These are phyloP conservation scores for Beta corolliflora DNA, from an alignment of 179 eudicot genomes.

Conservation along the genomic window DNA sequence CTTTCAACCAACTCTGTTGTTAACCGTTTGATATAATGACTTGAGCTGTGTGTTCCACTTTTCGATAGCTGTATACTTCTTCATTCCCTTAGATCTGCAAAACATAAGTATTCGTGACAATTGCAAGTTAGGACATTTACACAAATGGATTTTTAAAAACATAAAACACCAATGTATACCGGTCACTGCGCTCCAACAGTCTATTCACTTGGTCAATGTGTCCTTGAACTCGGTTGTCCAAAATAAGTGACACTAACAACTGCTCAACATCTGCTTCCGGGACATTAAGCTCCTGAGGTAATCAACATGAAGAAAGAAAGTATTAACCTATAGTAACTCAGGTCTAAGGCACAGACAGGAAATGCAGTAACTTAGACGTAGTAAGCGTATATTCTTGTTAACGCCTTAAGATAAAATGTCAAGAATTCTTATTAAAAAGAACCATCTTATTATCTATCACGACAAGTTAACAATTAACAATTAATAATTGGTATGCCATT, in stretches of 20 bases:
- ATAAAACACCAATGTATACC: conserved; percentile 37
- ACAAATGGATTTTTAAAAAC: too few species aligned
- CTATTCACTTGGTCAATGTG: conserved; percentile 97
- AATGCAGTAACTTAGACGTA: neutral
- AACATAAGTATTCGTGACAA: neutral
- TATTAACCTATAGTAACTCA: too few species aligned
- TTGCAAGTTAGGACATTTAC: conserved; percentile 1
- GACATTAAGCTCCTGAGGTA: conserved; percentile 82
- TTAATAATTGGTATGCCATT: neutral
- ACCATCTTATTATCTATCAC: too few species aligned
- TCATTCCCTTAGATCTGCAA: conserved; percentile 52
- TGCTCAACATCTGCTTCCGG: conserved; percentile 93
- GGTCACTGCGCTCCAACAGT: conserved; percentile 81
- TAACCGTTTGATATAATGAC: conserved; percentile 68
- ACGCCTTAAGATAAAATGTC: too few species aligned
- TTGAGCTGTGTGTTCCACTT: conserved; percentile 94
- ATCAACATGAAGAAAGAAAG: neutral
- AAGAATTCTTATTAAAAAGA: too few species aligned
- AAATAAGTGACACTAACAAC: conserved; percentile 79
- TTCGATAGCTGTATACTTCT: conserved; percentile 71
- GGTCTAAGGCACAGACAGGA: neutral
- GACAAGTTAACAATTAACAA: too few species aligned
- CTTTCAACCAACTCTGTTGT: conserved; percentile 61
- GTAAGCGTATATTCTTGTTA: too few species aligned
- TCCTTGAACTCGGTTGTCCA: conserved; percentile 93